A percentile compares a stretch with the other conserved stretches of the same genome.
These are phyloP conservation scores for Aspergillus conjunctus DNA, from an alignment of 495 filamentous ascomycete genomes.

Conservation along the genomic window DNA sequence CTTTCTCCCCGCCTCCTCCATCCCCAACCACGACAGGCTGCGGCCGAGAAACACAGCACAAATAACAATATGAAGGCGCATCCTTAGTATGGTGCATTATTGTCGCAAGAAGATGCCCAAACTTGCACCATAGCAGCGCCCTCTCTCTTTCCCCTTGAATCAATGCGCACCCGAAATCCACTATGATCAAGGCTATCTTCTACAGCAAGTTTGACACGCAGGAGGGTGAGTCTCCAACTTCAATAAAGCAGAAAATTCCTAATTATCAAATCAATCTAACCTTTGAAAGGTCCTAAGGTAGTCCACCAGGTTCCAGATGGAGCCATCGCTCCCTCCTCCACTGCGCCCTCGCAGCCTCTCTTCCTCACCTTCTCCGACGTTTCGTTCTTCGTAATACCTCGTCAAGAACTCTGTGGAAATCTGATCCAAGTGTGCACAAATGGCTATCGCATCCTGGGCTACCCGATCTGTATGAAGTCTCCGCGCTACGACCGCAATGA, in stretches of 20 bases:
- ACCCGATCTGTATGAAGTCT: slow-evolving; percentile 82
- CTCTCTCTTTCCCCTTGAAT: background rate
- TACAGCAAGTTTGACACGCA: slow-evolving; percentile 90
- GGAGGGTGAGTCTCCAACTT: slow-evolving; percentile 61
- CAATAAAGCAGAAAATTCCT: background rate
- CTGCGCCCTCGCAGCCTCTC: slow-evolving; percentile 55
- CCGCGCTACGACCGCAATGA: slow-evolving; percentile 83
- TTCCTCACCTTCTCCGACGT: slow-evolving; percentile 83
- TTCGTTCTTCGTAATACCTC: slow-evolving; percentile 88
- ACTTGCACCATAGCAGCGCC: background rate
- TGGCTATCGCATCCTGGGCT: slow-evolving; percentile 80
- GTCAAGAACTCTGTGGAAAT: slow-evolving; percentile 86
- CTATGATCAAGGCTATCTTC: slow-evolving; percentile 90
- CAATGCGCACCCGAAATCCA: slow-evolving; percentile 23
- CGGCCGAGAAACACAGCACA: background rate
- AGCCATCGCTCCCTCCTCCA: slow-evolving; percentile 67
- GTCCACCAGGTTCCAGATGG: slow-evolving; percentile 61
- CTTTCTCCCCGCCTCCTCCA: slow-evolving; percentile 5
- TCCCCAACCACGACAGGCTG: background rate
- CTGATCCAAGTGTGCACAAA: slow-evolving; percentile 73
- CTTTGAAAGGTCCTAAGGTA: slow-evolving; percentile 66
- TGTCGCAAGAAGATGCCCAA: slow-evolving; percentile 4
- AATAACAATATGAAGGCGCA: background rate
- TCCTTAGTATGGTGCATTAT: slow-evolving; percentile 1
- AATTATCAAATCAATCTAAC: slow-evolving; percentile 14